A percentile compares a stretch with the other conserved stretches of the same genome.
Evolutionary conservation across 257 asterid species (phyloP).

Genomic region (Gentiana macrophylla): DNA sequence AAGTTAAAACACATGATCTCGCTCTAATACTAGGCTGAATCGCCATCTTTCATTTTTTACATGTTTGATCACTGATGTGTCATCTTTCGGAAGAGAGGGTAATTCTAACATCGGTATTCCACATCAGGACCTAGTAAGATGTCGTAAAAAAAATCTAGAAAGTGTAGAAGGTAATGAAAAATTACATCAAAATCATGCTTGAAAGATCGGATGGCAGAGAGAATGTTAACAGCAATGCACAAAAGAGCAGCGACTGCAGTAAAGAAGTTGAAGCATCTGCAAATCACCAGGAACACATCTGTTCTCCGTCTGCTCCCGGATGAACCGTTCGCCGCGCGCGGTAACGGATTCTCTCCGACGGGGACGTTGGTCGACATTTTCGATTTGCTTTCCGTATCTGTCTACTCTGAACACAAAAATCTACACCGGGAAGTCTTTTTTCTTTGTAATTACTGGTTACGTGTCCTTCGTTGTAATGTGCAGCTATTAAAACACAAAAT

Average conservation of each 20-base stretch:
- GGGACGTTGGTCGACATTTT: conserved; percentile 15
- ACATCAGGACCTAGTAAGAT: too few relatives aligned
- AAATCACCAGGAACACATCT: conserved; percentile 50
- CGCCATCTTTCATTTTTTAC: too few relatives aligned
- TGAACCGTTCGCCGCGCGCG: conserved; percentile 14
- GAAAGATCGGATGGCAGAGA: conserved; percentile 84
- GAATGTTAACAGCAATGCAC: conserved; percentile 71
- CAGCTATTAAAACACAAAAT: too few relatives aligned
- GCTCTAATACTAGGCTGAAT: too few relatives aligned
- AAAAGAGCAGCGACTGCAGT: conserved; percentile 66
- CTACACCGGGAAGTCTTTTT: too few relatives aligned
- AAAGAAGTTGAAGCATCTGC: conserved; percentile 60
- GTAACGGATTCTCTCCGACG: conserved; percentile 10
- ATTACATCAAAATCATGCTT: conserved; percentile 63
- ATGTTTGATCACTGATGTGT: too few relatives aligned
- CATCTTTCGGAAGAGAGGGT: too few relatives aligned
- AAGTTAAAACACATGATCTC: too few relatives aligned
- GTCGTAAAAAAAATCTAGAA: not conserved
- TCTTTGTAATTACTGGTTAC: too few relatives aligned
- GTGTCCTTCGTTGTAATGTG: too few relatives aligned
- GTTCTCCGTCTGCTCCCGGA: conserved; percentile 24
- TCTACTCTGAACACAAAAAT: too few relatives aligned
- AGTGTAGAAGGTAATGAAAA: not conserved
- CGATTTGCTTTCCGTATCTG: not conserved
- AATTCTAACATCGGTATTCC: too few relatives aligned